Evolutionary conservation across 2,329 filamentous ascomycete species (phyloP).

Genomic region (Parastagonospora avenae): DNA sequence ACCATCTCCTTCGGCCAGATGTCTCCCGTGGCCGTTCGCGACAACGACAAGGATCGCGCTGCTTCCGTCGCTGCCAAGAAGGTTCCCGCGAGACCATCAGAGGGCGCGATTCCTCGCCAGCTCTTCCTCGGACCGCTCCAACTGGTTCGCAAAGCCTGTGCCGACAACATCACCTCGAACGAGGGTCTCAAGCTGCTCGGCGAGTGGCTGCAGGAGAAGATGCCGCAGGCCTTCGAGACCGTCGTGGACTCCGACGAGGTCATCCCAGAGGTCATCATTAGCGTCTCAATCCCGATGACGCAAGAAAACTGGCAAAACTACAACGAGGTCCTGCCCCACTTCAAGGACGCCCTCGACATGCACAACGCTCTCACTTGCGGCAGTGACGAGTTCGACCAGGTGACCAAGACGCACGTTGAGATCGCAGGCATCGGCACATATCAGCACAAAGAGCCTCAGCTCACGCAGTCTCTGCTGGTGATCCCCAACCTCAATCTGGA

Average conservation of each 20-base stretch:
- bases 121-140: slow-evolving; percentile 17
- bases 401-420: slow-evolving; percentile 2
- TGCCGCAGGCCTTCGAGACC: slow-evolving; percentile 9
- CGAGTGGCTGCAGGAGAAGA: slow-evolving; percentile 10
- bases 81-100: not conserved
- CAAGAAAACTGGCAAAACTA: slow-evolving; percentile 14
- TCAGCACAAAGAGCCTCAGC: not conserved
- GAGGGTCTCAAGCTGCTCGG: not conserved
- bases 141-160: slow-evolving; percentile 7
- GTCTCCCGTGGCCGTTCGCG: not conserved
- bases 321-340: slow-evolving; percentile 11
- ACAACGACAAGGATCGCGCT: not conserved
- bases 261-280: slow-evolving; percentile 15
- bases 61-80: not conserved
- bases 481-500: too few relatives aligned
- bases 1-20: not conserved
- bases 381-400: slow-evolving; percentile 9
- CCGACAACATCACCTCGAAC: not conserved
- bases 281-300: slow-evolving; percentile 17
- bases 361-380: slow-evolving; percentile 11
- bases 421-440: not conserved
- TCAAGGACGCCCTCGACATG: slow-evolving; percentile 9
- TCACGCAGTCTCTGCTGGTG: not conserved
- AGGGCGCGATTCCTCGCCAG: slow-evolving; percentile 5
- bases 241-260: slow-evolving; percentile 8